These are phyloP conservation scores for Spathaspora girioi DNA, from an alignment of 805 yeast genomes.

Conservation along the genomic window DNA sequence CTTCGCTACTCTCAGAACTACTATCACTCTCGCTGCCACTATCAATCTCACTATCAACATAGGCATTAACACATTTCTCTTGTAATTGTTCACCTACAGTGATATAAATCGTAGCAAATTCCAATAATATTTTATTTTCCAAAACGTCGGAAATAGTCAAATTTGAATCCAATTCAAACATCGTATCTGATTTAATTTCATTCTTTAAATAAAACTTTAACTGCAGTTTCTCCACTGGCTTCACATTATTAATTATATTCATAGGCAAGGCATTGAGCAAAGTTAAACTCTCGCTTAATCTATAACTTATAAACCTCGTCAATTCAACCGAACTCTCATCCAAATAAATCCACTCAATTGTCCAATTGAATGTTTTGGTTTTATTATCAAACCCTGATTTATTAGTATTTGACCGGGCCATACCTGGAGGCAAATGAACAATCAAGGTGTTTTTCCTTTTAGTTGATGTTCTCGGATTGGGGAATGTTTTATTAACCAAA, in stretches of 20 bases:
- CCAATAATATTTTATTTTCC: constrained; percentile 61
- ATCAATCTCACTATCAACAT: constrained; percentile 14
- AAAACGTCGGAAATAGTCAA: constrained; percentile 46
- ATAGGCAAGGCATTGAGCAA: constrained; percentile 42
- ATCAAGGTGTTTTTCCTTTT: constrained; percentile 66
- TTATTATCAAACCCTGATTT: constrained; percentile 69
- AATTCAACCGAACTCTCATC: constrained; percentile 19
- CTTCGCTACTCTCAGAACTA: constrained; percentile 12
- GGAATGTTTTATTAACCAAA: constrained; percentile 19
- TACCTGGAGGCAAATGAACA: constrained; percentile 62
- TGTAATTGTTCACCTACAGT: constrained; percentile 16
- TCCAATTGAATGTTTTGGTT: constrained; percentile 66
- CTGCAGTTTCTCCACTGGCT: constrained; percentile 20
- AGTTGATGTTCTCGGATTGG: constrained; percentile 26
- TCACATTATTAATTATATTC: constrained; percentile 18
- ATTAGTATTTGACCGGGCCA: constrained; percentile 63
- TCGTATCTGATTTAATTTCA: constrained; percentile 23
- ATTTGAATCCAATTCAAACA: constrained; percentile 34
- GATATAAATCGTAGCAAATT: constrained; percentile 69
- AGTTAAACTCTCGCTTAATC: constrained; percentile 33
- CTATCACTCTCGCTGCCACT: constrained; percentile 8
- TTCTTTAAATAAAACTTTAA: constrained; percentile 31
- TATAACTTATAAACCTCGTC: constrained; percentile 39
- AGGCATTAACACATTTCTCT: constrained; percentile 8
- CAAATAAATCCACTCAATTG: constrained; percentile 66